Evolutionary conservation across 345 rosid species (phyloP), one percentile per base, ranked within the genome.

Genomic region (Eutrema heterophyllum): DNA sequence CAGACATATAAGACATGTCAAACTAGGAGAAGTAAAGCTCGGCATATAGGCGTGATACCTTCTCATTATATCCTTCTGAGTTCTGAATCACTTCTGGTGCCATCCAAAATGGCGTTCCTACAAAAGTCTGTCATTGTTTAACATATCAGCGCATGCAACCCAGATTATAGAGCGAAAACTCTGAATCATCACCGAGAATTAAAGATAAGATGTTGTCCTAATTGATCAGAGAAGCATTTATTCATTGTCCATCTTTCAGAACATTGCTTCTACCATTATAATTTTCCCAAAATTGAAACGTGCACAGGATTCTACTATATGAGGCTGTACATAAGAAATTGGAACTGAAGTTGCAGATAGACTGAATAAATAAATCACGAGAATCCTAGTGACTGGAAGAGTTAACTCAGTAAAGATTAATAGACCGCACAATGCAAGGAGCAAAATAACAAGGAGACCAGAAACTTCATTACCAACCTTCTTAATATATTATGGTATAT

Each of bases 101-200:
- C 99, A 95, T 95, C 97, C 99, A 95, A 83, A 95, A 95, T 60
- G 99, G 99, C 27, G 99, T 95, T 81, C 99, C 97, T 78, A 95
- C 97, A 83, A 95, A 89, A 73, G 99, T 95, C 99, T 95, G 95
- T 63, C 60, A 79, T 78, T 71, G 56, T 78, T 61, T 78, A 64
- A 68, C 67, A 81, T 63, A 81, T 90, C 70, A 90, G 89, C 68
- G 49, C 58, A 70, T n/a, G 63, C 67, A 41, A 30, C 67, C 67
- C 38, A 68, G 55, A 68, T 15, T 7, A 64, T 46, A 68, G 62
- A 72, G 72, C 14, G 48, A 60, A 55, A 70, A 33, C 45, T 39
- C 36, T 46, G 30, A 30, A 50, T 14, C 54, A 50, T 58, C 53
- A 56, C 30, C 53, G 59, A 66, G 43, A 48, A 57, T 2, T 53